Conservation (phyloP, 805 yeast species). For the Tetrapisispora namnaoensis region DNA sequence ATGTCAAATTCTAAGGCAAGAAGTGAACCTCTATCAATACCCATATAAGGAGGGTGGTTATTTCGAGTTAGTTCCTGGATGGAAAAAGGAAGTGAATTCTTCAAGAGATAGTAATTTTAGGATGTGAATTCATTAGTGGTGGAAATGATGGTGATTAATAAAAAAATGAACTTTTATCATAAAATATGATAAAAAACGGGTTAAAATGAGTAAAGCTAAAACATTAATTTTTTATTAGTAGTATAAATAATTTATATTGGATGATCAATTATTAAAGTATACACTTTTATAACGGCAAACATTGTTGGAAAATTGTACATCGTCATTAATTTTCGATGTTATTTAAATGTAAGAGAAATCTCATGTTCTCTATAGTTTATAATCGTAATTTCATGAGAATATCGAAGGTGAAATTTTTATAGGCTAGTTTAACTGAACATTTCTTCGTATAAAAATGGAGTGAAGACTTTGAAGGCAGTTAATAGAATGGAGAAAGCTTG, state of each 20-base stretch:
- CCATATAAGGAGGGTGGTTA: too few relatives aligned
- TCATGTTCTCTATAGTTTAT: constrained; percentile 1
- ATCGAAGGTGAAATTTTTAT: background rate
- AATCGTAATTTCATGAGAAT: background rate
- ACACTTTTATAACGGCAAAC: background rate
- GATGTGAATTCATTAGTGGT: too few relatives aligned
- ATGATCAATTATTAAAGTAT: background rate
- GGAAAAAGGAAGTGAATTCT: too few relatives aligned
- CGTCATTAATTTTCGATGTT: background rate
- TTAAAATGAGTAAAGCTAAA: too few relatives aligned
- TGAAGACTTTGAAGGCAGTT: constrained; percentile 69
- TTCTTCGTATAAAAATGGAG: constrained; percentile 63
- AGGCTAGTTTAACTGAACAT: constrained; percentile 27
- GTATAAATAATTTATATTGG: constrained; percentile 1
- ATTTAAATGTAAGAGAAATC: background rate
- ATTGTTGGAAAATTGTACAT: background rate
- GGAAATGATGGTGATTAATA: too few relatives aligned
- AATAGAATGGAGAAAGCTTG: constrained; percentile 59
- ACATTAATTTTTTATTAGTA: background rate
- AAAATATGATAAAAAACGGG: too few relatives aligned
- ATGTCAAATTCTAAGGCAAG: too few relatives aligned
- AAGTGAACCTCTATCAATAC: too few relatives aligned
- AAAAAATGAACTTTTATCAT: too few relatives aligned
- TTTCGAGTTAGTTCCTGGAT: too few relatives aligned
- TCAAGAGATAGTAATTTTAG: too few relatives aligned